These are phyloP conservation scores for Micromonas commoda DNA, from an alignment of 139 green algal species.

Conservation along the genomic window DNA sequence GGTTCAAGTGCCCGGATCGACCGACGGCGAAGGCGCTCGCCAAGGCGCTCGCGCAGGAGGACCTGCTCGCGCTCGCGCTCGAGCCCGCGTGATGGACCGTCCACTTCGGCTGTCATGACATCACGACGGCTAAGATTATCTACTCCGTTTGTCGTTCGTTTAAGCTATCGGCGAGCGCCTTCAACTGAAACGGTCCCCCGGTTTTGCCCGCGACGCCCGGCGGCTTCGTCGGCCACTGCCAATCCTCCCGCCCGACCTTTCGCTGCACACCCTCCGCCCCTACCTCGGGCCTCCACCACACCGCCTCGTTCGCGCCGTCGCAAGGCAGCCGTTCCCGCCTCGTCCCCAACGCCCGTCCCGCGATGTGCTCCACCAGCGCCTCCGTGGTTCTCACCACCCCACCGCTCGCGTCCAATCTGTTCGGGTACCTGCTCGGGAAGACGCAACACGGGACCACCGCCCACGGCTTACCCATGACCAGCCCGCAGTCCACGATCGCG, in stretches of 20 bases:
- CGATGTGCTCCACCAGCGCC: not conserved
- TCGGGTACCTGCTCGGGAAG: not conserved
- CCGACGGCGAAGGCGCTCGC: constrained; percentile 4
- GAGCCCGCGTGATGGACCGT: too few species aligned
- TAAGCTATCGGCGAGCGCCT: not conserved
- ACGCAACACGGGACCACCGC: constrained; percentile 27
- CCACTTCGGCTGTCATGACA: too few species aligned
- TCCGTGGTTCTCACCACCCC: not conserved
- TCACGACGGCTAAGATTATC: too few species aligned
- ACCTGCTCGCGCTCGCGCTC: not conserved
- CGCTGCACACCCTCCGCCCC: not conserved
- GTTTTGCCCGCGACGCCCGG: too few species aligned
- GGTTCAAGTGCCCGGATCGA: constrained; percentile 9
- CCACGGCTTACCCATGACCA: constrained; percentile 13
- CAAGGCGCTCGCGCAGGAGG: not conserved
- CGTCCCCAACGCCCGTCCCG: too few species aligned
- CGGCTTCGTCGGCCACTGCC: not conserved
- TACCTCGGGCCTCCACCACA: not conserved
- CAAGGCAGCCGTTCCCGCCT: not conserved
- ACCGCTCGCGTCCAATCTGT: not conserved
- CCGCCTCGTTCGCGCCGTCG: not conserved
- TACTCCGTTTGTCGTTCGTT: too few species aligned
- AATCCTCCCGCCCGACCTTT: not conserved
- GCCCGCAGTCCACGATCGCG: constrained; percentile 17
- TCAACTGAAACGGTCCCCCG: not conserved